Evolutionary conservation across 2,329 filamentous ascomycete species (phyloP), one percentile per base, ranked within the genome.

Genomic region (Mycogone perniciosa): DNA sequence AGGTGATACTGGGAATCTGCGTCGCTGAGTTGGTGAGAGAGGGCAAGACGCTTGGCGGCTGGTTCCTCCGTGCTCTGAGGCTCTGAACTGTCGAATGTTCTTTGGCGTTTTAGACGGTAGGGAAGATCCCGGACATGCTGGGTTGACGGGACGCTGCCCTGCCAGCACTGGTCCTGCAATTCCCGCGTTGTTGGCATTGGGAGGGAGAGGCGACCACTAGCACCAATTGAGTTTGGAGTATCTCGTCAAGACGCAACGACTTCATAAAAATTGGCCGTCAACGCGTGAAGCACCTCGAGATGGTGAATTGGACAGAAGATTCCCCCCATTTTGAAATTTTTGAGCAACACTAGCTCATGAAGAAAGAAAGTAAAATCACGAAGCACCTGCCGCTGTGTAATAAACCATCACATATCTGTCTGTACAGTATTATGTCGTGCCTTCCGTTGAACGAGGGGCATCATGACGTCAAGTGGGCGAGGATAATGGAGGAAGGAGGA

Each of bases 1-100:
- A 35, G 7, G 33, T 4, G 7, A 35, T 35, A 11, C 5, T 39
- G 34, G 3, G 31, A 41, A 13, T 38, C 26, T 7, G n/a, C 31
- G 38, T 13, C n/a, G 29, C n/a, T 26, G 26, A 11, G 6, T 4
- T 31, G 29, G 10, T 11, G 2, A 7, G 34, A 43, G 6, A 44
- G 20, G 7, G 33, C 20, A 30, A 10, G 29, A 33, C 50, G 50
- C 30, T 52, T 52, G 7, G 29, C 42, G 5, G 29, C 50, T n/a
- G 50, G 50, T 30, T 48, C 44, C 29, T 7, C 30, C 5, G 13
- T 20, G 29, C 9, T 31, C 7, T 11, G 26, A 27, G 50, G 10
- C n/a, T 44, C 50, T 20, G 31, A 5, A 20, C 41, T n/a, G 20
- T 46, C 48, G 2, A 29, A 11, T 7, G 5, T 20, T 20, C 20